These are phyloP conservation scores for Brettanomyces naardenensis DNA, from an alignment of 805 yeast species.

Conservation along the genomic window DNA sequence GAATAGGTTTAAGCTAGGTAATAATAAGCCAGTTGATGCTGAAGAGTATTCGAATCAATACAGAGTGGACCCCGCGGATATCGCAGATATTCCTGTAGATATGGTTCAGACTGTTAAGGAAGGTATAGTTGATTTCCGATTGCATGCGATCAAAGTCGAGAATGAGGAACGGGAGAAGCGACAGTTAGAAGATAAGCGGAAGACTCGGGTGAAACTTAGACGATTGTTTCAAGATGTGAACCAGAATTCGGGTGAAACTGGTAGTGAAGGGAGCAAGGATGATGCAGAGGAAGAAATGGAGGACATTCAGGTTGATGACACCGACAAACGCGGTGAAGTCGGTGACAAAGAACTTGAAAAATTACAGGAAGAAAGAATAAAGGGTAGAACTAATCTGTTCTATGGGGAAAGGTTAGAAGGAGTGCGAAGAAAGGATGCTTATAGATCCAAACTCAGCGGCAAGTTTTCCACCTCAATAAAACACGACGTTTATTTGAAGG, in stretches of 20 bases:
- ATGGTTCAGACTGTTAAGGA: conserved; percentile 43
- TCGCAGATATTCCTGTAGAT: conserved; percentile 48
- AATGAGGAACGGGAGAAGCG: conserved; percentile 42
- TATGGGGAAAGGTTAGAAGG: conserved; percentile 11
- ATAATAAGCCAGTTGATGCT: conserved; percentile 8
- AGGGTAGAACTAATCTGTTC: conserved; percentile 8
- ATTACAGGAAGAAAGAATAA: conserved; percentile 10
- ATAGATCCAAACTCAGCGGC: conserved; percentile 25
- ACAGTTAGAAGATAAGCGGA: conserved; percentile 37
- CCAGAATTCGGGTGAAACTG: conserved; percentile 9
- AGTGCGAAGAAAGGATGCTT: conserved; percentile 17
- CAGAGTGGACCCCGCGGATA: conserved; percentile 48
- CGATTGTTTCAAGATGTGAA: conserved; percentile 27
- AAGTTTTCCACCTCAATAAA: conserved; percentile 27
- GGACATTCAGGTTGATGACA: conserved; percentile 21
- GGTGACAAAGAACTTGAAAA: conserved; percentile 18
- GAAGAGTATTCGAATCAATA: conserved; percentile 24
- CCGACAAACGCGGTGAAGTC: conserved; percentile 6
- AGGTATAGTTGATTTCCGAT: conserved; percentile 49
- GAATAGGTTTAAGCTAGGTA: neutral
- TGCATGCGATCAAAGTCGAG: conserved; percentile 46
- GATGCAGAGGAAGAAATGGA: conserved; percentile 26
- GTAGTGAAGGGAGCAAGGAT: conserved; percentile 10
- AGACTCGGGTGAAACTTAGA: conserved; percentile 40
- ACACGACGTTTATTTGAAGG: conserved; percentile 16